Conservation (phyloP, 371 early-diverging fungal genomes). For the Mucor velutinosus region DNA sequence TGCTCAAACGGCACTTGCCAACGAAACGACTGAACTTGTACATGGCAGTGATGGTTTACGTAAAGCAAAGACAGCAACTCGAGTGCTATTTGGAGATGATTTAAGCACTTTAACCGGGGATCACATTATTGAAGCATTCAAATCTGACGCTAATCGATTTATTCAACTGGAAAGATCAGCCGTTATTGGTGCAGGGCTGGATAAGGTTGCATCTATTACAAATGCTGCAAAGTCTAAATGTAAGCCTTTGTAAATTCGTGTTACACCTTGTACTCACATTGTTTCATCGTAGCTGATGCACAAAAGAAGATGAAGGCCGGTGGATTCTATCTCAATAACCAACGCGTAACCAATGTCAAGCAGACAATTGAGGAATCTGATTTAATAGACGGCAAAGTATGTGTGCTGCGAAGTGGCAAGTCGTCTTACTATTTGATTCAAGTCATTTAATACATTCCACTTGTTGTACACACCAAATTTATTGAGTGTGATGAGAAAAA, state of each 20-base stretch:
- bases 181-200: constrained; percentile 53
- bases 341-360: constrained; percentile 48
- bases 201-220: constrained; percentile 60
- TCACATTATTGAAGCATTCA: constrained; percentile 75
- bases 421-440: constrained; percentile 59
- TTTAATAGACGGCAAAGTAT: constrained; percentile 58
- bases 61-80: constrained; percentile 69
- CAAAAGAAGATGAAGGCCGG: constrained; percentile 73
- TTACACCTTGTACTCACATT: neutral
- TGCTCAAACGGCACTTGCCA: constrained; percentile 80
- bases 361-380: constrained; percentile 47
- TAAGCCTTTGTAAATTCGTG: constrained; percentile 28
- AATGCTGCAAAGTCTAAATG: constrained; percentile 74
- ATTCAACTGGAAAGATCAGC: constrained; percentile 37
- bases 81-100: constrained; percentile 69
- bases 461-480: neutral
- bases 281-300: constrained; percentile 60
- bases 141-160: constrained; percentile 62
- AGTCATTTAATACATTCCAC: constrained; percentile 16
- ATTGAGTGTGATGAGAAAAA: constrained; percentile 1
- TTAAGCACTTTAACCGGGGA: constrained; percentile 46
- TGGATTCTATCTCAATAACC: constrained; percentile 78
- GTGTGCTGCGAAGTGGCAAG: constrained; percentile 64
- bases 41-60: constrained; percentile 75
- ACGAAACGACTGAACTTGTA: constrained; percentile 86